Evolutionary conservation across 2,329 filamentous ascomycete species (phyloP).

Genomic region (Alternaria hordeiaustralica): DNA sequence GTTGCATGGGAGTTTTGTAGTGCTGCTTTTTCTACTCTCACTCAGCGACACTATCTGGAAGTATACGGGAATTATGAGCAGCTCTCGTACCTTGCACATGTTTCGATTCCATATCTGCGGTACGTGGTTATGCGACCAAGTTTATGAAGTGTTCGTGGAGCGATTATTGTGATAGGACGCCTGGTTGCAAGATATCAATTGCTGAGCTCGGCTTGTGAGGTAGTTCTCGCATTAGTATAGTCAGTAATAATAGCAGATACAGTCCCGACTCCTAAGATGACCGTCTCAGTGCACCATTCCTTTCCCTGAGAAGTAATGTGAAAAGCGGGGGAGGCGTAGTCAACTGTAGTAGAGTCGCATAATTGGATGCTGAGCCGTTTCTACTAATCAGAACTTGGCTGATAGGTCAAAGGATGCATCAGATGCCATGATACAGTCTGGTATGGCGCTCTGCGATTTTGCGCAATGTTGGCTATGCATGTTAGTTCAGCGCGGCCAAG

Average conservation of each 20-base stretch:
- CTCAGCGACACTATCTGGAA: neutral
- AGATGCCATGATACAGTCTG: neutral
- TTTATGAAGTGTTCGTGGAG: neutral
- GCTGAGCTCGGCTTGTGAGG: neutral
- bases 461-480: neutral
- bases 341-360: neutral
- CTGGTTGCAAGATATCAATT: neutral
- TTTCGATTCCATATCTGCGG: neutral
- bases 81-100: neutral
- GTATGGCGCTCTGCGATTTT: neutral
- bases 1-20: neutral
- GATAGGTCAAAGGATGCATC: neutral
- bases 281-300: neutral
- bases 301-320: neutral
- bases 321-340: neutral
- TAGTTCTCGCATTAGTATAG: fast-evolving
- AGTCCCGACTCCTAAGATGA: neutral
- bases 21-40: neutral
- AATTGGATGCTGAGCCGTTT: fast-evolving
- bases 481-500: neutral
- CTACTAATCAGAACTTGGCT: neutral
- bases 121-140: neutral
- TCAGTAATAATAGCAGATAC: neutral
- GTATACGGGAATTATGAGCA: neutral
- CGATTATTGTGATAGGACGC: neutral